phyloP scores from a whole-genome alignment of 176 grass and related monocot species.

The Ensete ventricosum region DNA sequence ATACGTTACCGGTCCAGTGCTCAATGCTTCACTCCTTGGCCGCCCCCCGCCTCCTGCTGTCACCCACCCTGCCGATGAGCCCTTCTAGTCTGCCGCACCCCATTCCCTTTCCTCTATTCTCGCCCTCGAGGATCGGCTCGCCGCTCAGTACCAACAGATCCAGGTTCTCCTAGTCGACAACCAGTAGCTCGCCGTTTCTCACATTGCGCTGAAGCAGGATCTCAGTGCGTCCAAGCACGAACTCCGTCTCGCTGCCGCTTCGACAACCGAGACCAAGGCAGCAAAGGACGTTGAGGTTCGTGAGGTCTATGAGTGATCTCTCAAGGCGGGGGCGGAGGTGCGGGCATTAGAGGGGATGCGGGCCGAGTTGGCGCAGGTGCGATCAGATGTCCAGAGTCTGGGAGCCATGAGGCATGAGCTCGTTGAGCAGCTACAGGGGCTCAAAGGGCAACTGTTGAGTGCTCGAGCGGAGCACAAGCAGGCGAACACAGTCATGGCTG shows the following conservation, averaged over 20 bases:
- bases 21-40: constrained; percentile 6
- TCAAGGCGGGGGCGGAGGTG: constrained; percentile 52
- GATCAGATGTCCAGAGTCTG: constrained; percentile 44
- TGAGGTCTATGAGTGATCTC: constrained; percentile 33
- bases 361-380: constrained; percentile 40
- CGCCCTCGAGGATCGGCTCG: constrained; percentile 55
- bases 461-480: constrained; percentile 33
- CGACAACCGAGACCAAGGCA: constrained; percentile 28
- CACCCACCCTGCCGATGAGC: background rate
- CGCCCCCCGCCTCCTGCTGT: background rate
- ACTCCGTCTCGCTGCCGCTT: constrained; percentile 40
- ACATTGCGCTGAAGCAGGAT: constrained; percentile 83
- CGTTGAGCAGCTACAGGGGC: constrained; percentile 30
- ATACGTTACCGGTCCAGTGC: background rate
- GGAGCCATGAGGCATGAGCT: constrained; percentile 34
- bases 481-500: constrained; percentile 22
- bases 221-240: constrained; percentile 61
- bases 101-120: background rate
- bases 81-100: constrained; percentile 22
- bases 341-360: constrained; percentile 31
- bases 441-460: constrained; percentile 34
- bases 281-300: constrained; percentile 41
- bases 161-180: constrained; percentile 74
- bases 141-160: constrained; percentile 43
- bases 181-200: constrained; percentile 80